Percentiles rank a stretch among this genome's conserved stretches.
These are phyloP conservation scores for Apiosordaria backusii DNA, from an alignment of 495 filamentous ascomycete genomes.

Conservation along the genomic window DNA sequence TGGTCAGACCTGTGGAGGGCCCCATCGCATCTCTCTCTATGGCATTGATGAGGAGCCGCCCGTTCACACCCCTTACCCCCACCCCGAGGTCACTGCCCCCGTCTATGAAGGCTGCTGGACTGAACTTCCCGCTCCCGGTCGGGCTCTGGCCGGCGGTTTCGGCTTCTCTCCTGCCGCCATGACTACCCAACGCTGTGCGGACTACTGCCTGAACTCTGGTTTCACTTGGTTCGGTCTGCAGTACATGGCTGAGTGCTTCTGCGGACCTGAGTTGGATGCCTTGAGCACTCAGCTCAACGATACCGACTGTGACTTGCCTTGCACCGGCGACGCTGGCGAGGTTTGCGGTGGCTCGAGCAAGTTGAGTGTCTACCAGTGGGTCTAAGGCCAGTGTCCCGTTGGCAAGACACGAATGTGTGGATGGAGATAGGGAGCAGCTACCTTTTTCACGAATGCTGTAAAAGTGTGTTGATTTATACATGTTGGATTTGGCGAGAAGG, in stretches of 20 bases:
- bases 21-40: constrained; percentile 38
- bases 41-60: constrained; percentile 24
- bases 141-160: constrained; percentile 3
- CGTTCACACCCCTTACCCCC: constrained; percentile 10
- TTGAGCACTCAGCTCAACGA: neutral
- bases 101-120: constrained; percentile 15
- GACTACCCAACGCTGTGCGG: constrained; percentile 11
- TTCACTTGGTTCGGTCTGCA: constrained; percentile 34
- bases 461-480: no score
- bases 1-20: constrained; percentile 43
- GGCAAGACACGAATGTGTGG: no score
- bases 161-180: constrained; percentile 8
- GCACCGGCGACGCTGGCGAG: constrained; percentile 7
- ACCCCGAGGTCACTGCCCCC: constrained; percentile 3
- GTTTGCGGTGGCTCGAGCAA: constrained; percentile 18
- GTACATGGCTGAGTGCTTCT: constrained; percentile 60
- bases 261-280: constrained; percentile 40
- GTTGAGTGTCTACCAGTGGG: constrained; percentile 26
- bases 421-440: no score
- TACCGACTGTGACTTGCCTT: constrained; percentile 14
- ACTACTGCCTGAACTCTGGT: constrained; percentile 25
- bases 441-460: no score
- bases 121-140: constrained; percentile 4
- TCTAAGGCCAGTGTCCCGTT: neutral
- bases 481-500: no score